These are phyloP conservation scores for Globisporangium emineosum DNA, from an alignment of 352 stramenopile genomes.

Conservation along the genomic window DNA sequence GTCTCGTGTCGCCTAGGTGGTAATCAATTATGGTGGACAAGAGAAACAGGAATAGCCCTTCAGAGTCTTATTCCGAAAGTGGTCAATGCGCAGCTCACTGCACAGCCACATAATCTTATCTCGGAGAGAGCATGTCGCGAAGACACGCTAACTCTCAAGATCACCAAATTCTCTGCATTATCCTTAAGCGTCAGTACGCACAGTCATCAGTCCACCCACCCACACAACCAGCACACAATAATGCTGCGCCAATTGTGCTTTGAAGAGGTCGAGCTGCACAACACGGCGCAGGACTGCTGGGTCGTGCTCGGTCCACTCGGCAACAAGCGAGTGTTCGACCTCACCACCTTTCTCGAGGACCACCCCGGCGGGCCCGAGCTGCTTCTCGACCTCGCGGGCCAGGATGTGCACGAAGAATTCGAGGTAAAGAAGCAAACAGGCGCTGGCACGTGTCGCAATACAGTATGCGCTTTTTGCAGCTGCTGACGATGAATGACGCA, in stretches of 20 bases:
- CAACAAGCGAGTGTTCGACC: constrained; percentile 90
- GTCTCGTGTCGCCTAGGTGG: not conserved
- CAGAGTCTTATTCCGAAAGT: not conserved
- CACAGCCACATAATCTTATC: no score
- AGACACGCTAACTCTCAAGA: no score
- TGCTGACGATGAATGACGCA: not conserved
- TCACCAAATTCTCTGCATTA: no score
- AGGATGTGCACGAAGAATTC: constrained; percentile 83
- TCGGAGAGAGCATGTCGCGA: no score
- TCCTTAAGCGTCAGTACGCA: not conserved
- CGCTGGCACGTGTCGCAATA: not conserved
- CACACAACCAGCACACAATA: not conserved
- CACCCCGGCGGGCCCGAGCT: constrained; percentile 93
- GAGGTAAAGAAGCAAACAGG: constrained; percentile 16
- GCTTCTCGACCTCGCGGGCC: constrained; percentile 84
- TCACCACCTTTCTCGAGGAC: constrained; percentile 93
- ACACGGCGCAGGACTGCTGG: constrained; percentile 41
- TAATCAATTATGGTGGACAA: not conserved
- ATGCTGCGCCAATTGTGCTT: constrained; percentile 56
- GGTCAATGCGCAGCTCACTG: no score
- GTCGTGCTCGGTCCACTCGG: constrained; percentile 34
- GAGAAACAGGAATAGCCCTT: not conserved
- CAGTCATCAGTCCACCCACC: not conserved
- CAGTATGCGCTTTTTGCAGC: not conserved
- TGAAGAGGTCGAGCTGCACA: constrained; percentile 82